A percentile compares a stretch with the other conserved stretches of the same genome.
phyloP scores from a whole-genome alignment of 1,139 yeast species.

The Taphrina deformans region DNA sequence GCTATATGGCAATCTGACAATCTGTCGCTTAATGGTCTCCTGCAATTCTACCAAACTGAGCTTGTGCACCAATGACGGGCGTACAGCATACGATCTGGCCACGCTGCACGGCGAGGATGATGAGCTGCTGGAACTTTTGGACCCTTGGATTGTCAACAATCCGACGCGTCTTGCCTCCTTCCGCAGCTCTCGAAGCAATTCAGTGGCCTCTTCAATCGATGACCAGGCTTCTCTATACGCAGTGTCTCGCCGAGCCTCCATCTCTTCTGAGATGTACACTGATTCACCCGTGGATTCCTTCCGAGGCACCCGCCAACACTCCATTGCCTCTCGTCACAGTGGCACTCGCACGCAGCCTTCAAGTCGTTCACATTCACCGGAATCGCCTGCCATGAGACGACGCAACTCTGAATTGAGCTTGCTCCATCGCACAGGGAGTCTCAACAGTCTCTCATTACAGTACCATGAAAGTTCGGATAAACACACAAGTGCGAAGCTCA shows the following conservation, averaged over 20 bases:
- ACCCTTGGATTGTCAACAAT: constrained; percentile 5
- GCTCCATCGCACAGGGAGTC: neutral
- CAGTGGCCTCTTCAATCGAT: neutral
- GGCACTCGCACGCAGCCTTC: constrained; percentile 12
- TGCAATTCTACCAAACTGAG: constrained; percentile 50
- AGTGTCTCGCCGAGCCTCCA: neutral
- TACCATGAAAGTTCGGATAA: neutral
- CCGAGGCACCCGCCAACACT: neutral
- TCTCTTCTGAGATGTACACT: neutral
- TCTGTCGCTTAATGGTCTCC: constrained; percentile 59
- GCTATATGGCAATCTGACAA: constrained; percentile 65
- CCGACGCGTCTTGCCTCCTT: neutral
- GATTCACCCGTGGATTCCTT: too few relatives aligned
- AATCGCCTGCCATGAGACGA: neutral
- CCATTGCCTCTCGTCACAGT: neutral
- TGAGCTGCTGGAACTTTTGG: constrained; percentile 2
- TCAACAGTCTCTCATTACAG: neutral
- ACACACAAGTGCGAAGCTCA: neutral
- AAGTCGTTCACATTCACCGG: constrained; percentile 8
- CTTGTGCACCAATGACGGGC: constrained; percentile 23
- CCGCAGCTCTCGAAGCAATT: constrained; percentile 1
- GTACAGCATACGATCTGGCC: constrained; percentile 24
- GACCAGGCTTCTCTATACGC: neutral
- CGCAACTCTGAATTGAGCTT: neutral
- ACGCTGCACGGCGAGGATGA: constrained; percentile 4